Evolutionary conservation across 2,329 filamentous ascomycete genomes (phyloP).

Genomic region (Clonostachys byssicola): DNA sequence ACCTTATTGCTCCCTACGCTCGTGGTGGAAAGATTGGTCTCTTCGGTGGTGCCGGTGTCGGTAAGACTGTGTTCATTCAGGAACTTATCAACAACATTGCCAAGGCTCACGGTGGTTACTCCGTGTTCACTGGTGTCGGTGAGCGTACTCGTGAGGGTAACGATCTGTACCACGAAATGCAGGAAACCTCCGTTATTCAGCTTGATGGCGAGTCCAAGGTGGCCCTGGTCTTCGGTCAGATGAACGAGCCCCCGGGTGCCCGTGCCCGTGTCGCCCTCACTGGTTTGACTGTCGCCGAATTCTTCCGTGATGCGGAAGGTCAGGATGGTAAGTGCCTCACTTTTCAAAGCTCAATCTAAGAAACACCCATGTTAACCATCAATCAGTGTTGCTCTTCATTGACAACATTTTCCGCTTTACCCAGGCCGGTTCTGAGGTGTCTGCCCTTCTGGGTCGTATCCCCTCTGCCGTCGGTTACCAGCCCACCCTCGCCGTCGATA

Average conservation of each 20-base stretch:
- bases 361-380: background rate
- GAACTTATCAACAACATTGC: constrained; percentile 99
- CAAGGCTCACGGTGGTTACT: constrained; percentile 99
- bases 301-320: constrained; percentile 73
- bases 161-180: constrained; percentile 99
- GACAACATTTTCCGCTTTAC: constrained; percentile 99
- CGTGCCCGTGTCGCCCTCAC: constrained; percentile 99
- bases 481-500: constrained; percentile 96
- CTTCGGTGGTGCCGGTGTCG: constrained; percentile 99
- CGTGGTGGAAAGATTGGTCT: constrained; percentile 99
- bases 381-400: constrained; percentile 93
- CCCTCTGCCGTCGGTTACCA: constrained; percentile 99
- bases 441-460: constrained; percentile 97
- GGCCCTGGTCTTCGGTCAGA: constrained; percentile 98
- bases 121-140: constrained; percentile 99
- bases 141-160: constrained; percentile 99
- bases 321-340: constrained; percentile 68
- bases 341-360: background rate
- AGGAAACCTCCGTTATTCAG: constrained; percentile 99
- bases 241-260: constrained; percentile 99
- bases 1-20: constrained; percentile 96
- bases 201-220: constrained; percentile 99
- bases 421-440: constrained; percentile 99
- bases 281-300: constrained; percentile 72
- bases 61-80: constrained; percentile 99